A percentile compares a stretch with the other conserved stretches of the same genome.
Evolutionary conservation across 2,329 filamentous ascomycete species (phyloP).

Genomic region (Talaromyces sp.): DNA sequence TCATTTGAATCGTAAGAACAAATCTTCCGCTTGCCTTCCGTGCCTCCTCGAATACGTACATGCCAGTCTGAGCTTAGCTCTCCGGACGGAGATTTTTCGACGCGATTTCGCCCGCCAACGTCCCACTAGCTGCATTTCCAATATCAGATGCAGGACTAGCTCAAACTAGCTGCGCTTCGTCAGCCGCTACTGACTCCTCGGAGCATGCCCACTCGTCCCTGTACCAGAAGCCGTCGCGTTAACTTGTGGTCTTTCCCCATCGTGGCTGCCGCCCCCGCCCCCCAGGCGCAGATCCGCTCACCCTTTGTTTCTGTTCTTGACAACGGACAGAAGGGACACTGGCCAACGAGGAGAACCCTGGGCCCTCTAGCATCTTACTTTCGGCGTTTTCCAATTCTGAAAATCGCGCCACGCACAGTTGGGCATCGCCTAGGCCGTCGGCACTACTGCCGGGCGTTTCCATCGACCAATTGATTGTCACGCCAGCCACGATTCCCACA

Average conservation of each 20-base stretch:
- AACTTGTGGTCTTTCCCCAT: not conserved
- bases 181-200: not conserved
- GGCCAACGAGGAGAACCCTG: not conserved
- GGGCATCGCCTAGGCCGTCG: conserved; percentile 5
- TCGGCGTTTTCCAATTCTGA: conserved; percentile 3
- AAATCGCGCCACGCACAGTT: not conserved
- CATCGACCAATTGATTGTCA: conserved; percentile 4
- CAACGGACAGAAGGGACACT: not conserved
- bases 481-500: not conserved
- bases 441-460: conserved; percentile 12
- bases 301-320: conserved; percentile 3
- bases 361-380: not conserved
- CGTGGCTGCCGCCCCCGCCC: conserved; percentile 10
- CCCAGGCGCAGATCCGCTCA: conserved; percentile 11
- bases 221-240: not conserved
- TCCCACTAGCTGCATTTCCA: not conserved
- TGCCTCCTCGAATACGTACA: not conserved
- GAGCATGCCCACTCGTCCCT: conserved; percentile 1
- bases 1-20: not conserved
- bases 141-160: not conserved
- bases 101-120: not conserved
- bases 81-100: conserved; percentile 4
- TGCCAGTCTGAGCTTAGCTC: not conserved
- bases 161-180: not conserved
- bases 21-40: not conserved